phyloP scores from a whole-genome alignment of 257 asterid species.

The Solanum appendiculatum region DNA sequence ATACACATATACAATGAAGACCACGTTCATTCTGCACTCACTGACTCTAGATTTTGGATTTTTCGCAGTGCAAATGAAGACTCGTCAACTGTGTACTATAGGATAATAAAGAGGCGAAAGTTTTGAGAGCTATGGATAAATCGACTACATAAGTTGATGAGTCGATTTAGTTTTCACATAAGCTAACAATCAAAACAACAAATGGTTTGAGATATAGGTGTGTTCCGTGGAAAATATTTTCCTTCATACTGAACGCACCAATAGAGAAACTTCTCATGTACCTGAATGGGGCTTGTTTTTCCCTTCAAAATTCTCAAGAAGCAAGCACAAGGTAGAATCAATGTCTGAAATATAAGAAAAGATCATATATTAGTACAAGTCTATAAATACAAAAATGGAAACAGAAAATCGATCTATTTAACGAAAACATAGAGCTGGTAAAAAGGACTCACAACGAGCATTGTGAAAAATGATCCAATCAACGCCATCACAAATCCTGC shows the following conservation, averaged over 20 bases:
- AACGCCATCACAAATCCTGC: conserved; percentile 82
- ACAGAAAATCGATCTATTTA: not conserved
- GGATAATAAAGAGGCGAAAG: not conserved
- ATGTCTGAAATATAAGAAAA: conserved; percentile 33
- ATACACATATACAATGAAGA: not conserved
- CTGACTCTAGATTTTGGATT: not conserved
- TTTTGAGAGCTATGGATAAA: not conserved
- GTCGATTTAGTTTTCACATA: not conserved
- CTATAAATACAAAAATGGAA: not conserved
- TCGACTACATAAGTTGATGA: not conserved
- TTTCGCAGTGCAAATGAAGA: not conserved
- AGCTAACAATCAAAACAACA: not conserved
- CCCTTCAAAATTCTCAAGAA: conserved; percentile 74
- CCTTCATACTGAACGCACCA: not conserved
- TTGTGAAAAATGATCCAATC: conserved; percentile 81
- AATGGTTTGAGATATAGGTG: not conserved
- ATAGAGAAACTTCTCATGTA: conserved; percentile 5
- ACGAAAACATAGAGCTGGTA: not conserved
- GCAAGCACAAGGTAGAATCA: conserved; percentile 90
- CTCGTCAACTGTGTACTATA: not conserved
- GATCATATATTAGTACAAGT: not conserved
- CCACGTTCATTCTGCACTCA: not conserved
- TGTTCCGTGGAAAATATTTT: not conserved
- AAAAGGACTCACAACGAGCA: conserved; percentile 68
- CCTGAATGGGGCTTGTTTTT: conserved; percentile 53